phyloP scores from a whole-genome alignment of 805 yeast genomes.

The Saturnispora mendoncae region DNA sequence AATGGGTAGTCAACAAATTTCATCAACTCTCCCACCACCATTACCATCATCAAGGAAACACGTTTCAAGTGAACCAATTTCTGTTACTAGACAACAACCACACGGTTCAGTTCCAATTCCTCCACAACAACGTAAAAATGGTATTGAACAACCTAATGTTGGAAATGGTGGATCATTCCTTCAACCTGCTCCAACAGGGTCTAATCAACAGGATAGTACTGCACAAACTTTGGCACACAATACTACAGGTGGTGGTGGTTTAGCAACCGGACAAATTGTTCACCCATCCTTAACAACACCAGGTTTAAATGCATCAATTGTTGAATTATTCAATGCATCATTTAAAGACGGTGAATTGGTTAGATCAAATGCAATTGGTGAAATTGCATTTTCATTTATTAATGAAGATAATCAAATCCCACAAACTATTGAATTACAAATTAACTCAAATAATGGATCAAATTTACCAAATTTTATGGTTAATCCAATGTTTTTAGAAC shows the following conservation, averaged over 20 bases:
- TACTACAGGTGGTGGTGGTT: conserved; percentile 28
- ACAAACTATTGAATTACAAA: conserved; percentile 31
- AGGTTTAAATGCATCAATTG: conserved; percentile 76
- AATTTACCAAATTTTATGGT: conserved; percentile 39
- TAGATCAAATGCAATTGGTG: conserved; percentile 67
- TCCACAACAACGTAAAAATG: conserved; percentile 27
- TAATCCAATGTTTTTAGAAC: conserved; percentile 46
- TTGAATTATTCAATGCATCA: conserved; percentile 74
- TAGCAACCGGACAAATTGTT: conserved; percentile 31
- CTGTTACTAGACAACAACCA: conserved; percentile 16
- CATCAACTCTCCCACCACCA: conserved; percentile 27
- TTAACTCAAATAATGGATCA: conserved; percentile 34
- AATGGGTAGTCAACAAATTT: neutral
- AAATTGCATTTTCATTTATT: conserved; percentile 70
- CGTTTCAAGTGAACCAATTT: conserved; percentile 10
- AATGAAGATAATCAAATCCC: conserved; percentile 30
- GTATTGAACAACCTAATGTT: conserved; percentile 10
- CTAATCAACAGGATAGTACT: conserved; percentile 33
- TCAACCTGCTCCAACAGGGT: conserved; percentile 17
- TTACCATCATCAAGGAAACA: conserved; percentile 30
- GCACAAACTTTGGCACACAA: conserved; percentile 33
- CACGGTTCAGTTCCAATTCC: conserved; percentile 28
- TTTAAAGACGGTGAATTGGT: conserved; percentile 57
- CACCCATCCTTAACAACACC: conserved; percentile 44
- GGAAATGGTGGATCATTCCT: too few species aligned